A percentile compares a stretch with the other conserved stretches of the same genome.
Conservation (phyloP, 352 stramenopile species). For the Plasmopara viticola region DNA sequence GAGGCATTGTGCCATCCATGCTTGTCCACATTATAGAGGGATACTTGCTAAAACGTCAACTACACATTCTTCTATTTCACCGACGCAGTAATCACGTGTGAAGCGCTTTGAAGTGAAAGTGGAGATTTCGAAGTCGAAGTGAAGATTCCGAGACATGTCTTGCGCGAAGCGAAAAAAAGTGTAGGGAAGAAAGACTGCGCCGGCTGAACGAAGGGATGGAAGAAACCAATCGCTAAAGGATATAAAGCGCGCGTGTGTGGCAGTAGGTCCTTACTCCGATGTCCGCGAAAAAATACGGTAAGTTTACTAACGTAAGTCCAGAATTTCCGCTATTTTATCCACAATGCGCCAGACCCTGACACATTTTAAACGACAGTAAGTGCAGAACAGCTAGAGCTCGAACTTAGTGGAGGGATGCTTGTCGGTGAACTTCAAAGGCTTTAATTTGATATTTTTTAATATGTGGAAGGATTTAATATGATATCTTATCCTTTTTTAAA, state of each 20-base stretch:
- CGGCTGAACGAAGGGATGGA: conserved; percentile 1
- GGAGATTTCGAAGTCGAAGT: background rate
- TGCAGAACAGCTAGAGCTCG: too few species aligned
- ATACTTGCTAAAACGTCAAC: conserved; percentile 1
- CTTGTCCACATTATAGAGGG: background rate
- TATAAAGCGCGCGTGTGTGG: background rate
- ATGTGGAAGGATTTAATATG: too few species aligned
- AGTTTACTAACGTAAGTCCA: too few species aligned
- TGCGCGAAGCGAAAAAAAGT: background rate
- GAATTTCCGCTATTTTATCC: too few species aligned
- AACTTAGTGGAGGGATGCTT: too few species aligned
- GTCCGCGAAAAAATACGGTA: background rate
- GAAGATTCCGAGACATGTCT: background rate
- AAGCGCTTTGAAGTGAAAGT: too few species aligned
- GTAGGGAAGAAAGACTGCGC: conserved; percentile 1
- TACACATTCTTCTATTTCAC: background rate
- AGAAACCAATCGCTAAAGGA: background rate
- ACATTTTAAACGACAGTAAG: too few species aligned
- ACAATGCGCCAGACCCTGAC: background rate
- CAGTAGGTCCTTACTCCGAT: background rate
- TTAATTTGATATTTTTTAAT: too few species aligned
- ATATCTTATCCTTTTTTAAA: too few species aligned
- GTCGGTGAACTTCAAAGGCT: too few species aligned
- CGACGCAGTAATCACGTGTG: conserved; percentile 2
- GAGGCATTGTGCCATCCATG: background rate